These are phyloP conservation scores for Fusarium albosuccineum DNA, from an alignment of 2,329 filamentous ascomycete species.

Conservation along the genomic window DNA sequence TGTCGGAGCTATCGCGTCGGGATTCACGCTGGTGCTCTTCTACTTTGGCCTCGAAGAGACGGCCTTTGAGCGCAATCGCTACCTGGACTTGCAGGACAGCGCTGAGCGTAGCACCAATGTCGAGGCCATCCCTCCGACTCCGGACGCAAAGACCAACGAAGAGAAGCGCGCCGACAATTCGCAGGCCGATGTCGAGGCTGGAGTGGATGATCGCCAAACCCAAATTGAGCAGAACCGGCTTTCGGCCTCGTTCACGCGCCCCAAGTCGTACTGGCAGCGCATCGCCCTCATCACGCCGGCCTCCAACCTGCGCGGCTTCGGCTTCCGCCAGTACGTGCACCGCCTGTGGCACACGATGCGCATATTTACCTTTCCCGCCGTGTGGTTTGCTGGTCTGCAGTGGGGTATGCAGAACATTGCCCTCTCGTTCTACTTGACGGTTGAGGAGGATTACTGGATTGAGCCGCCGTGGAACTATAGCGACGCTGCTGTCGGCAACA, in stretches of 20 bases:
- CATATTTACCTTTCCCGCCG: constrained; percentile 69
- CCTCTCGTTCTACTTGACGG: constrained; percentile 69
- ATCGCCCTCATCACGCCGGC: constrained; percentile 69
- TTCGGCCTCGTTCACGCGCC: constrained; percentile 45
- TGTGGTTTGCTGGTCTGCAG: constrained; percentile 68
- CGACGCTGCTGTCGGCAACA: constrained; percentile 66
- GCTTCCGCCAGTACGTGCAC: constrained; percentile 65
- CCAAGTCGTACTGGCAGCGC: constrained; percentile 66
- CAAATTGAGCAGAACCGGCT: constrained; percentile 39
- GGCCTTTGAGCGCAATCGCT: constrained; percentile 58
- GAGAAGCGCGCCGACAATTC: constrained; percentile 20
- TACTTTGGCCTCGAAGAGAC: constrained; percentile 68
- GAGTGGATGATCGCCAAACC: constrained; percentile 22
- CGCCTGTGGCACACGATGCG: constrained; percentile 68
- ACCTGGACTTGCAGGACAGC: constrained; percentile 45
- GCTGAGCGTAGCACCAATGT: constrained; percentile 14
- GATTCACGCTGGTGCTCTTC: constrained; percentile 60
- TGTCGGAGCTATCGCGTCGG: constrained; percentile 63
- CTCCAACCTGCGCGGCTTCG: constrained; percentile 65
- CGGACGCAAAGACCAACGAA: not conserved
- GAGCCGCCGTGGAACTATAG: constrained; percentile 67
- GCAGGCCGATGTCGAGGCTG: constrained; percentile 26
- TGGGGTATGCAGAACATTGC: constrained; percentile 73
- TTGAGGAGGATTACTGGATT: constrained; percentile 69
- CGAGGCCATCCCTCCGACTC: constrained; percentile 18